phyloP scores from a whole-genome alignment of 306 rosid genomes.

The Ormosia emarginata region DNA sequence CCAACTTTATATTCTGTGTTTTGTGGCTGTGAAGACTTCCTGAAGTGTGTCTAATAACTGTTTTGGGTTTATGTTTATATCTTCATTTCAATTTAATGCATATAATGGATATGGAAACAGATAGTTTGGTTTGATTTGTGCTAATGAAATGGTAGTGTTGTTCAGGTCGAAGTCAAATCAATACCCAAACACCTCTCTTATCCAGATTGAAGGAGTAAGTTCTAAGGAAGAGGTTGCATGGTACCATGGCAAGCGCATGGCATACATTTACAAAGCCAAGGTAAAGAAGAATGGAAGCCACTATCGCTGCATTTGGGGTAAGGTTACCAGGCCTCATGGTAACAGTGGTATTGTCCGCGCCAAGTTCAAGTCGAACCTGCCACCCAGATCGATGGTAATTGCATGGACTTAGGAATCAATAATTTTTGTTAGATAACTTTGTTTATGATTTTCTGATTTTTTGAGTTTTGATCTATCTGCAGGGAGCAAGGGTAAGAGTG shows the following conservation, averaged over 20 bases:
- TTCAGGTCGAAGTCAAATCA: conserved; percentile 89
- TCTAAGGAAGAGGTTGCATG: conserved; percentile 82
- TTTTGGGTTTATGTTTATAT: neutral
- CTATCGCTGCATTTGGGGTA: conserved; percentile 98
- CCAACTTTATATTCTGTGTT: neutral
- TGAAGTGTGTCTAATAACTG: neutral
- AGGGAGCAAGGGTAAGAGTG: conserved; percentile 92
- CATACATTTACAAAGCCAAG: conserved; percentile 90
- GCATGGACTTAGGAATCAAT: neutral
- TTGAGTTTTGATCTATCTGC: conserved; percentile 6
- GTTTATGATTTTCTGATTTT: conserved; percentile 16
- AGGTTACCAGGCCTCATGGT: conserved; percentile 87
- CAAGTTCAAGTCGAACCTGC: conserved; percentile 84
- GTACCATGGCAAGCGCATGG: conserved; percentile 84
- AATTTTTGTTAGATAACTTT: neutral
- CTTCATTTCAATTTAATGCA: neutral
- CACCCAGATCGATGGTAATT: conserved; percentile 83
- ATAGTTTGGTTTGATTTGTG: neutral
- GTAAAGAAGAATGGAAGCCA: conserved; percentile 73
- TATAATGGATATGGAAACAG: neutral
- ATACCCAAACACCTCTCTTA: conserved; percentile 74
- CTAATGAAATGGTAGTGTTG: neutral
- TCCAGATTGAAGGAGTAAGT: conserved; percentile 93
- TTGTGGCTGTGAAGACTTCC: neutral
- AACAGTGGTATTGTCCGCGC: conserved; percentile 92